Evolutionary conservation across 2,329 filamentous ascomycete genomes (phyloP).

Genomic region (Colletotrichum horii): DNA sequence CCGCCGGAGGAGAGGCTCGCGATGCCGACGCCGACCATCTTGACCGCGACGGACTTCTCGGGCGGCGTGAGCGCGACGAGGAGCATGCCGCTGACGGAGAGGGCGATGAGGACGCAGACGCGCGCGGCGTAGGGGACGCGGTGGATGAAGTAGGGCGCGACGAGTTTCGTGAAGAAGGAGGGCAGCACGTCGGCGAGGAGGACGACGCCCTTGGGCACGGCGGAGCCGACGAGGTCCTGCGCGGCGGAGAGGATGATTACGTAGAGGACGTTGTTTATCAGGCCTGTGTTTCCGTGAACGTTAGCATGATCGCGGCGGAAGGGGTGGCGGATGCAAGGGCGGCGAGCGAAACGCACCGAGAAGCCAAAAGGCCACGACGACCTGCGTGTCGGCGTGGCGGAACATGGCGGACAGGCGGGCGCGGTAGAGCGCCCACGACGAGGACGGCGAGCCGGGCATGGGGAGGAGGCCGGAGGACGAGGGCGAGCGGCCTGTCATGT

Average conservation of each 20-base stretch:
- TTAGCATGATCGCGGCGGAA: background rate
- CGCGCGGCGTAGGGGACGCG: slow-evolving; percentile 79
- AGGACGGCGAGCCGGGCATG: slow-evolving; percentile 61
- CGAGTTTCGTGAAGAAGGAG: slow-evolving; percentile 85
- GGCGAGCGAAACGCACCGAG: slow-evolving; percentile 66
- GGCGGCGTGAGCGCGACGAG: slow-evolving; percentile 81
- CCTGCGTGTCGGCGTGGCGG: slow-evolving; percentile 70
- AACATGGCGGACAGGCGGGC: slow-evolving; percentile 69
- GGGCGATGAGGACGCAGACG: slow-evolving; percentile 73
- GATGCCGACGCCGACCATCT: slow-evolving; percentile 82
- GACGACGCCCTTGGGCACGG: slow-evolving; percentile 89
- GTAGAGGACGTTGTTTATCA: slow-evolving; percentile 98
- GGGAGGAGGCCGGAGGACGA: slow-evolving; percentile 55
- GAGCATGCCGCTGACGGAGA: slow-evolving; percentile 88
- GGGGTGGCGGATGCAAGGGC: background rate
- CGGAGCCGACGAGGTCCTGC: slow-evolving; percentile 90
- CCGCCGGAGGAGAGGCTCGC: slow-evolving; percentile 85
- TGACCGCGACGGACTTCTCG: slow-evolving; percentile 68
- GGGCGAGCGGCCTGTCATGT: slow-evolving; percentile 42
- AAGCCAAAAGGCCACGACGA: slow-evolving; percentile 87
- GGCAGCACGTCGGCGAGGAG: slow-evolving; percentile 92
- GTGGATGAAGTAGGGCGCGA: slow-evolving; percentile 94
- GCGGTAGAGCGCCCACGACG: slow-evolving; percentile 77
- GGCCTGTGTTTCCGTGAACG: slow-evolving; percentile 52
- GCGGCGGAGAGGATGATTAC: slow-evolving; percentile 96